These are phyloP conservation scores for Gypsophila paniculata DNA, from an alignment of 179 eudicot genomes.

Conservation along the genomic window DNA sequence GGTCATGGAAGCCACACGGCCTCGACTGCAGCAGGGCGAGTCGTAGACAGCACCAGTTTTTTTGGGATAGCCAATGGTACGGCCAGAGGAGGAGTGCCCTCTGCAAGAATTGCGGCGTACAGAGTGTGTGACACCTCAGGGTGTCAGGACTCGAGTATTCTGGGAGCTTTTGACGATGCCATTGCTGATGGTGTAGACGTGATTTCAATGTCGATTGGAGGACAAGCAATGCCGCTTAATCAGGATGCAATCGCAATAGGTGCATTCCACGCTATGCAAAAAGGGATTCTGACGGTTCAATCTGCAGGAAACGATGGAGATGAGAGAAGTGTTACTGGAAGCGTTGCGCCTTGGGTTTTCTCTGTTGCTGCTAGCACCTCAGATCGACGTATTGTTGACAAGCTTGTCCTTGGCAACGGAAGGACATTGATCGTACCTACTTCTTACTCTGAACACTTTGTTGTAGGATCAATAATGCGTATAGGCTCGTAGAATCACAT, in stretches of 20 bases:
- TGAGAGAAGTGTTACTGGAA: background rate
- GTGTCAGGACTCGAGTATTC: constrained; percentile 30
- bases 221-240: background rate
- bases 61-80: constrained; percentile 41
- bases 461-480: no score
- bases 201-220: constrained; percentile 42
- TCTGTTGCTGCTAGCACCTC: constrained; percentile 34
- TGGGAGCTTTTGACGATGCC: constrained; percentile 64
- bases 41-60: constrained; percentile 30
- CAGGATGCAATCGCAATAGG: constrained; percentile 25
- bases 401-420: constrained; percentile 23
- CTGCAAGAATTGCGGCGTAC: constrained; percentile 53
- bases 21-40: constrained; percentile 49
- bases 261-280: constrained; percentile 31
- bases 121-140: constrained; percentile 36
- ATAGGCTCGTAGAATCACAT: no score
- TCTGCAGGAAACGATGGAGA: constrained; percentile 33
- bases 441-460: background rate
- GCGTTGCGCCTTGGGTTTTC: constrained; percentile 36
- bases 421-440: background rate
- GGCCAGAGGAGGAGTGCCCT: constrained; percentile 50
- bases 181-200: constrained; percentile 64
- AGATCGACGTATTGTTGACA: constrained; percentile 25
- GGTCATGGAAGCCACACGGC: constrained; percentile 64
- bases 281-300: constrained; percentile 24